These are phyloP conservation scores for Angomonas ambiguus DNA, from an alignment of 208 protist species.

Conservation along the genomic window DNA sequence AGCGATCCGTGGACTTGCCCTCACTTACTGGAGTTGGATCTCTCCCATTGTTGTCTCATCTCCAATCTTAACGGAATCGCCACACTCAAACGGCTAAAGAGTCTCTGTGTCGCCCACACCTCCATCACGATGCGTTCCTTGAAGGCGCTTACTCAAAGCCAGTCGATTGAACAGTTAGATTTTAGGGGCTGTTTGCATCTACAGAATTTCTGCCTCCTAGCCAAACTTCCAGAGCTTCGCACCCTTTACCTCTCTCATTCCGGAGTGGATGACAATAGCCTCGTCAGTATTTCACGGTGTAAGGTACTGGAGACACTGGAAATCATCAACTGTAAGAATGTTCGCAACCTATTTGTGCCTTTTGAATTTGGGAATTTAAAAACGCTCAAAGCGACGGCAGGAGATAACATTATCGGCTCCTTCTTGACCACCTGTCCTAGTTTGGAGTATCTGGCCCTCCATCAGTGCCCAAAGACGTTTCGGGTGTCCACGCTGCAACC, in stretches of 20 bases:
- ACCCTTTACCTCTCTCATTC: conserved; percentile 39
- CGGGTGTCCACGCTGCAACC: conserved; percentile 17
- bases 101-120: not conserved
- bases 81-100: conserved; percentile 3
- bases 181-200: not conserved
- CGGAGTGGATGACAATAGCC: conserved; percentile 36
- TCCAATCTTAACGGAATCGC: conserved; percentile 5
- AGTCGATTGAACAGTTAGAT: conserved; percentile 9
- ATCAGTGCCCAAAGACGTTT: conserved; percentile 24
- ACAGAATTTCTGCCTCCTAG: conserved; percentile 12
- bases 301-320: conserved; percentile 31
- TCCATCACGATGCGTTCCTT: not conserved
- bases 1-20: conserved; percentile 19
- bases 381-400: conserved; percentile 25
- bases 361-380: conserved; percentile 30
- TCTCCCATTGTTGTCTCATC: conserved; percentile 18
- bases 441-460: conserved; percentile 28
- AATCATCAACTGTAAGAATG: conserved; percentile 33
- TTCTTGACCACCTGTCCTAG: conserved; percentile 32
- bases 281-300: conserved; percentile 37
- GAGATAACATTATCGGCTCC: conserved; percentile 24
- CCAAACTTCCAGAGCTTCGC: conserved; percentile 25
- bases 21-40: conserved; percentile 20
- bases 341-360: conserved; percentile 26
- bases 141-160: not conserved